Percentiles rank a stretch among this genome's conserved stretches.
Evolutionary conservation across 805 yeast species (phyloP).

Genomic region (Wickerhamiella parazyma): DNA sequence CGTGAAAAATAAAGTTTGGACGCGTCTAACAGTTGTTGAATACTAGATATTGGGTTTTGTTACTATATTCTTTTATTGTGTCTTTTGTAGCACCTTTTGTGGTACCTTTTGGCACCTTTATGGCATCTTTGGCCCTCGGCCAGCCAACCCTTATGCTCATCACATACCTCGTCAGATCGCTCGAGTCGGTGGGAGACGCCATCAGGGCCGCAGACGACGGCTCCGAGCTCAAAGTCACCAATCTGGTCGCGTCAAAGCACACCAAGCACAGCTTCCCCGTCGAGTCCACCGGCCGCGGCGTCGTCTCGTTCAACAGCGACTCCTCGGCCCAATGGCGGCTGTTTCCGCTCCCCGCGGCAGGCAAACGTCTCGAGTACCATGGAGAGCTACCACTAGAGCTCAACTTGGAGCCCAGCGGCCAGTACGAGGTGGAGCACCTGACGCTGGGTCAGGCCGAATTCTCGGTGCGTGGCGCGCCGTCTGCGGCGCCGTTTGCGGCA

Average conservation of each 20-base stretch:
- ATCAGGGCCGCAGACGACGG: not conserved
- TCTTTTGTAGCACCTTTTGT: no score
- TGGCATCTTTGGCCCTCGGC: no score
- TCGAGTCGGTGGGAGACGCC: not conserved
- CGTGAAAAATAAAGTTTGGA: no score
- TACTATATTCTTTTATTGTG: no score
- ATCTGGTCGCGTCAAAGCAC: constrained; percentile 1
- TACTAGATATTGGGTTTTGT: no score
- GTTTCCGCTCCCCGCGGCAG: not conserved
- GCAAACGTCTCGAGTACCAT: not conserved
- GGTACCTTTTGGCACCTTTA: no score
- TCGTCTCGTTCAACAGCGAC: constrained; percentile 1
- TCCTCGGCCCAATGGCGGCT: not conserved
- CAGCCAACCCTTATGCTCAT: constrained; percentile 7
- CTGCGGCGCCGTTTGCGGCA: constrained; percentile 4
- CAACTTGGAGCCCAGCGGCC: not conserved
- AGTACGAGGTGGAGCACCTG: not conserved
- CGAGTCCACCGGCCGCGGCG: not conserved
- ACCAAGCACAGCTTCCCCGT: not conserved
- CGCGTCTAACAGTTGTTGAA: not conserved
- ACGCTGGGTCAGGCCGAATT: not conserved
- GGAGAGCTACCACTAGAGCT: not conserved
- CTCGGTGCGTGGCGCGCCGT: not conserved
- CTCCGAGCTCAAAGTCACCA: not conserved
- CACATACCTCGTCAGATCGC: constrained; percentile 3